Percentiles rank a stretch among this genome's conserved stretches.
These are phyloP conservation scores for Crithidia bombi DNA, from an alignment of 208 protist species.

Conservation along the genomic window DNA sequence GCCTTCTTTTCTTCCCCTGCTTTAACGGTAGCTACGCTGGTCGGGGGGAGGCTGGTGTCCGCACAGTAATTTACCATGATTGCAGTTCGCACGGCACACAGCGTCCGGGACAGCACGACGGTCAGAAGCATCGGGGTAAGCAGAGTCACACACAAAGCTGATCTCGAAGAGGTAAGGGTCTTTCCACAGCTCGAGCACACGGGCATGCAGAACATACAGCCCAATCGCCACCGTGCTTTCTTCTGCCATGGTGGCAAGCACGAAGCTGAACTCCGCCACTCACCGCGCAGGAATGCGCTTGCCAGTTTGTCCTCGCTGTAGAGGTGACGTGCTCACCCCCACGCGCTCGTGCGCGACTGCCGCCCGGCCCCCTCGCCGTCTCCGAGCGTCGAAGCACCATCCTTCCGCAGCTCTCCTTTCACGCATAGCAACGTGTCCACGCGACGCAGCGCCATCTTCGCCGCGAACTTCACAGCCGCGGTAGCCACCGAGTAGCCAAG, in stretches of 20 bases:
- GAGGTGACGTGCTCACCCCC: slow-evolving; percentile 22
- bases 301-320: slow-evolving; percentile 11
- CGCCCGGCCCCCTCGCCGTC: neutral
- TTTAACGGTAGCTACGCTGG: neutral
- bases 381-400: neutral
- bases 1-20: no score
- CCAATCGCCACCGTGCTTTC: slow-evolving; percentile 16
- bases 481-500: slow-evolving; percentile 22
- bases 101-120: slow-evolving; percentile 34
- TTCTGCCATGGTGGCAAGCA: slow-evolving; percentile 19
- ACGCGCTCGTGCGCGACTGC: neutral
- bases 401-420: slow-evolving; percentile 20
- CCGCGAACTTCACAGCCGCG: slow-evolving; percentile 12
- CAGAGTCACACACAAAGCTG: neutral
- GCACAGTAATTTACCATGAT: slow-evolving; percentile 39
- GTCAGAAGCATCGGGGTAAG: slow-evolving; percentile 13
- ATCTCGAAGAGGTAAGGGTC: neutral
- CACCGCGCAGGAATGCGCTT: slow-evolving; percentile 26
- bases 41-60: slow-evolving; percentile 13
- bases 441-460: slow-evolving; percentile 17
- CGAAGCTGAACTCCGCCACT: slow-evolving; percentile 28
- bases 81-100: slow-evolving; percentile 26
- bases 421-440: slow-evolving; percentile 29
- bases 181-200: neutral
- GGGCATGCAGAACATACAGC: slow-evolving; percentile 5